These are phyloP conservation scores for Lentinula novae-zelandiae DNA, from an alignment of 1,284 basidiomycete genomes.

Conservation along the genomic window DNA sequence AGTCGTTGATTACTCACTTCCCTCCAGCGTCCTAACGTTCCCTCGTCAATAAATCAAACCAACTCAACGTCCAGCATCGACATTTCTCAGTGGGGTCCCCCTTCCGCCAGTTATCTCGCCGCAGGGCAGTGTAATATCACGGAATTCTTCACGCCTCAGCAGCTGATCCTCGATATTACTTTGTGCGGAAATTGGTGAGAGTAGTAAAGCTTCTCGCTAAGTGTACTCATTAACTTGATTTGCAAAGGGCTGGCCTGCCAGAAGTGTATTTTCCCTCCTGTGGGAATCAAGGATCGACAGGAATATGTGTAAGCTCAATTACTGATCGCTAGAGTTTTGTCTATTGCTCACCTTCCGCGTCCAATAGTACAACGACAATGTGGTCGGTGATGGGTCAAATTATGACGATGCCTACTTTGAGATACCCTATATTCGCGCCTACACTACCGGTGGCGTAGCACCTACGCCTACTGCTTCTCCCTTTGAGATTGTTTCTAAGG, in stretches of 20 bases:
- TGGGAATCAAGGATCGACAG: conserved; percentile 10
- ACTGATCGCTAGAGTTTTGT: neutral
- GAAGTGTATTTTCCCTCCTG: conserved; percentile 12
- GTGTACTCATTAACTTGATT: neutral
- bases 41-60: conserved; percentile 32
- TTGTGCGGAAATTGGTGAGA: conserved; percentile 49
- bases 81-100: conserved; percentile 52
- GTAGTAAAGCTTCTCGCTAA: no score
- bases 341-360: neutral
- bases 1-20: neutral
- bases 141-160: conserved; percentile 52
- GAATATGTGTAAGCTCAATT: conserved; percentile 10
- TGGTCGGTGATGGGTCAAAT: conserved; percentile 14
- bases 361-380: conserved; percentile 14
- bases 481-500: neutral
- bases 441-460: conserved; percentile 13
- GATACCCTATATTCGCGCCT: conserved; percentile 14
- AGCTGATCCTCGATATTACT: conserved; percentile 47
- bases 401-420: conserved; percentile 17
- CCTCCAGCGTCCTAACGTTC: conserved; percentile 35
- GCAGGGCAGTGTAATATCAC: conserved; percentile 41
- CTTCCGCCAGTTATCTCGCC: conserved; percentile 49
- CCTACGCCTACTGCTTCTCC: conserved; percentile 10
- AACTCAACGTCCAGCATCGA: conserved; percentile 41
- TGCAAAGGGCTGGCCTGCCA: conserved; percentile 12